A percentile compares a stretch with the other conserved stretches of the same genome.
Conservation (phyloP, 1,284 basidiomycete genomes). For the Moesziomyces sp. region DNA sequence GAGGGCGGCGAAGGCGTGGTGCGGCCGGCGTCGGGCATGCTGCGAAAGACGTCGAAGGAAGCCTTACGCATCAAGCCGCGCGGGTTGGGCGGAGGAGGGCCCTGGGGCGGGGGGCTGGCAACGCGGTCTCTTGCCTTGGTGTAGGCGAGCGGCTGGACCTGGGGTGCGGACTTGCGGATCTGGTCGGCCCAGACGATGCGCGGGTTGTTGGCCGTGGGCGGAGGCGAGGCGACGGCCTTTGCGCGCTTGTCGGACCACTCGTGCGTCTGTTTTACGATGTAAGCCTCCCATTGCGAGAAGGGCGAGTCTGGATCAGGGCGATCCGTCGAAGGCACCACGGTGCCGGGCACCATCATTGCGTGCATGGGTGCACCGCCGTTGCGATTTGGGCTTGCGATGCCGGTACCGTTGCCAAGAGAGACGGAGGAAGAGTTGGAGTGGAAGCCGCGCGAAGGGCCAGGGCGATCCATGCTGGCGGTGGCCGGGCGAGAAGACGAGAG, state of each 20-base stretch:
- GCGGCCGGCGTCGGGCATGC: conserved; percentile 1
- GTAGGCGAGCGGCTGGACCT: conserved; percentile 23
- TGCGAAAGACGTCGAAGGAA: conserved; percentile 30
- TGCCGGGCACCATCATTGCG: conserved; percentile 40
- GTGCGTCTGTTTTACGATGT: conserved; percentile 38
- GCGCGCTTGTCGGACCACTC: conserved; percentile 28
- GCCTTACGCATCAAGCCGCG: conserved; percentile 19
- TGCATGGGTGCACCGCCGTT: conserved; percentile 30
- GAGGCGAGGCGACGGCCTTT: conserved; percentile 8
- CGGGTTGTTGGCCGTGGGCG: conserved; percentile 1
- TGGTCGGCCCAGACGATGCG: conserved; percentile 46
- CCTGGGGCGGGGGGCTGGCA: conserved; percentile 21
- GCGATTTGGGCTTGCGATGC: too few relatives aligned
- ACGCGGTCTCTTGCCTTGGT: conserved; percentile 39
- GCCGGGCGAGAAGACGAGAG: conserved; percentile 7
- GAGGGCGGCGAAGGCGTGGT: conserved; percentile 7
- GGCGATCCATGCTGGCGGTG: neutral
- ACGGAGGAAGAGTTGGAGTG: conserved; percentile 16
- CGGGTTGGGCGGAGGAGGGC: conserved; percentile 13
- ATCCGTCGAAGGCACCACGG: conserved; percentile 19
- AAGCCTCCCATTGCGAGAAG: conserved; percentile 45
- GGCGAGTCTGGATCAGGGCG: conserved; percentile 22
- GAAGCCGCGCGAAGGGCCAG: conserved; percentile 2
- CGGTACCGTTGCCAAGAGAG: conserved; percentile 9
- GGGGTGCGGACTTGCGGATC: conserved; percentile 26